Evolutionary conservation across 2,329 filamentous ascomycete species (phyloP).

Genomic region (Penicillium psychrosexuale): DNA sequence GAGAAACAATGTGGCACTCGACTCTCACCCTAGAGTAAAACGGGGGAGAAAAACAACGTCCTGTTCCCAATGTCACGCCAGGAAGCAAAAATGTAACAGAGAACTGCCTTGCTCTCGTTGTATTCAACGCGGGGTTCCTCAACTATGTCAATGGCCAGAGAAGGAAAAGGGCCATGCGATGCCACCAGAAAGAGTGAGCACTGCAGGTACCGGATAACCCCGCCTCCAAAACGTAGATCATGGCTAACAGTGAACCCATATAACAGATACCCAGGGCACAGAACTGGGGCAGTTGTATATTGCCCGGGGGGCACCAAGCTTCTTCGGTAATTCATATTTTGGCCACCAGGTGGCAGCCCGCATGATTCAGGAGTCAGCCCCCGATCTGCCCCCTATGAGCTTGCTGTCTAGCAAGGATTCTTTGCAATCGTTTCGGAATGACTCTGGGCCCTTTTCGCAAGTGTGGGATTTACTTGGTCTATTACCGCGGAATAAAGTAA

Average conservation of each 20-base stretch:
- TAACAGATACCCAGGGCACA: slow-evolving; percentile 9
- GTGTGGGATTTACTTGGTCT: slow-evolving; percentile 44
- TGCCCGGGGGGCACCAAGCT: slow-evolving; percentile 31
- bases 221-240: not conserved
- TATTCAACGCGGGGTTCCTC: slow-evolving; percentile 9
- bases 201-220: slow-evolving; percentile 3
- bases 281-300: slow-evolving; percentile 32
- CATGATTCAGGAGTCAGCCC: slow-evolving; percentile 31
- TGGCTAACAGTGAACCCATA: not conserved
- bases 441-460: slow-evolving; percentile 34
- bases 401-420: slow-evolving; percentile 20
- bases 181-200: not conserved
- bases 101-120: slow-evolving; percentile 12
- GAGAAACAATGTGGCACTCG: not conserved
- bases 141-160: slow-evolving; percentile 12
- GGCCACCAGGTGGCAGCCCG: slow-evolving; percentile 33
- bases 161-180: not conserved
- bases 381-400: slow-evolving; percentile 22
- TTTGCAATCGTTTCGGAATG: slow-evolving; percentile 24
- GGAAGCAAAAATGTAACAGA: slow-evolving; percentile 15
- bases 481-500: slow-evolving; percentile 38
- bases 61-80: slow-evolving; percentile 13
- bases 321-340: slow-evolving; percentile 34
- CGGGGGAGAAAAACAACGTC: slow-evolving; percentile 15
- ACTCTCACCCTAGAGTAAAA: not conserved